Conservation (phyloP, 495 filamentous ascomycete genomes). For the Ramalina intermedia region DNA sequence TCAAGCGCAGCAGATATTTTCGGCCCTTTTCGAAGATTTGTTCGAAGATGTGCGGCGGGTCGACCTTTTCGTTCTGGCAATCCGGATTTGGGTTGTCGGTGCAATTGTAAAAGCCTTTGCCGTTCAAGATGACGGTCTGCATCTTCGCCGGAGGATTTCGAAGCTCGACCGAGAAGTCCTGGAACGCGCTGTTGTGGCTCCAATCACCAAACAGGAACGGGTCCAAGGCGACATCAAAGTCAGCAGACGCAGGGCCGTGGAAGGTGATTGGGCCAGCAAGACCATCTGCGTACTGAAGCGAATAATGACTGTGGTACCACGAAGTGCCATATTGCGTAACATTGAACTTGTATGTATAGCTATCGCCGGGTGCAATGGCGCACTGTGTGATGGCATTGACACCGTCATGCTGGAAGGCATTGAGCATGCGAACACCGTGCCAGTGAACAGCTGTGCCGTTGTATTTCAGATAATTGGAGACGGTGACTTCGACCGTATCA, state of each 20-base stretch:
- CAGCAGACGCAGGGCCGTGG: conserved; percentile 24
- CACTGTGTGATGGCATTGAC: conserved; percentile 18
- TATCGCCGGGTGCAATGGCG: conserved; percentile 16
- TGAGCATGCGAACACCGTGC: conserved; percentile 35
- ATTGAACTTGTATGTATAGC: conserved; percentile 32
- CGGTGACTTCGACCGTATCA: conserved; percentile 25
- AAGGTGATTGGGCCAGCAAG: conserved; percentile 23
- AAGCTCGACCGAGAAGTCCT: conserved; percentile 1
- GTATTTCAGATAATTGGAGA: conserved; percentile 20
- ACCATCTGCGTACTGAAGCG: conserved; percentile 31
- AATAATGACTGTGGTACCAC: conserved; percentile 48
- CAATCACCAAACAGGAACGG: conserved; percentile 30
- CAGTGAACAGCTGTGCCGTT: conserved; percentile 36
- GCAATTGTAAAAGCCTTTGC: conserved; percentile 26
- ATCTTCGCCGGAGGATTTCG: conserved; percentile 9
- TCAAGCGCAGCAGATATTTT: conserved; percentile 19
- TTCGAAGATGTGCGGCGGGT: conserved; percentile 10
- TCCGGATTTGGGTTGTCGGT: not conserved
- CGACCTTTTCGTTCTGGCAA: no score
- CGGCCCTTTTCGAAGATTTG: conserved; percentile 24
- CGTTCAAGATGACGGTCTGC: conserved; percentile 33
- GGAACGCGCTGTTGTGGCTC: conserved; percentile 8
- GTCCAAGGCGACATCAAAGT: conserved; percentile 47
- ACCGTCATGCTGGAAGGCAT: conserved; percentile 10
- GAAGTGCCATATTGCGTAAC: conserved; percentile 39